Percentiles rank a stretch among this genome's conserved stretches.
Evolutionary conservation across 1,284 basidiomycete genomes (phyloP).

Genomic region (Cystobasidiaceae sp.): DNA sequence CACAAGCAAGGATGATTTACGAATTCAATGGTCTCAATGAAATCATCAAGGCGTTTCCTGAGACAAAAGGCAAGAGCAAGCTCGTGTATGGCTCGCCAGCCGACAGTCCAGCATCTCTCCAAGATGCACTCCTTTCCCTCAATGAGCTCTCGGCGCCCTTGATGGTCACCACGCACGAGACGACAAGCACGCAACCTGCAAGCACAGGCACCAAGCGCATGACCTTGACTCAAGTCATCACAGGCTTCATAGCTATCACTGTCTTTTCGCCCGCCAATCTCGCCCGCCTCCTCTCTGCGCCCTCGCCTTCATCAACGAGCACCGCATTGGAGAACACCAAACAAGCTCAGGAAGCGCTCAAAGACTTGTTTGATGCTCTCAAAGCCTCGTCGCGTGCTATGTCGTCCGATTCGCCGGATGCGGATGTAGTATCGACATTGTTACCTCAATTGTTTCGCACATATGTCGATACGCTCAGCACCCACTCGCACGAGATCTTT

Average conservation of each 20-base stretch:
- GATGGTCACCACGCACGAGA: no score
- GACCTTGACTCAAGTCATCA: background rate
- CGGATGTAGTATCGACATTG: background rate
- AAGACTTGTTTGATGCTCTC: constrained; percentile 9
- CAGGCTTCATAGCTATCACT: background rate
- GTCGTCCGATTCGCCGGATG: background rate
- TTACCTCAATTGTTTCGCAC: background rate
- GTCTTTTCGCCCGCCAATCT: constrained; percentile 21
- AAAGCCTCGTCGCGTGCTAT: background rate
- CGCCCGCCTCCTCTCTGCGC: background rate
- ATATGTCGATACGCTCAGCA: background rate
- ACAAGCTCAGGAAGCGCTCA: constrained; percentile 10
- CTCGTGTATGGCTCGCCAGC: no score
- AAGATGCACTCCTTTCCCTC: no score
- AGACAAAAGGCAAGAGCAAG: background rate
- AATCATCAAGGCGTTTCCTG: no score
- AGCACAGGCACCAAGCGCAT: background rate
- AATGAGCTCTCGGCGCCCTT: no score
- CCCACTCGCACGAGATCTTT: constrained; percentile 12
- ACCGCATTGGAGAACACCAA: background rate
- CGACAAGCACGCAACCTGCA: no score
- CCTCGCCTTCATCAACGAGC: background rate
- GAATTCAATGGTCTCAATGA: no score
- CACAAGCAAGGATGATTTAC: background rate
- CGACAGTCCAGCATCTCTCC: no score